A percentile compares a stretch with the other conserved stretches of the same genome.
phyloP scores from a whole-genome alignment of 345 rosid species.

The Corchorus olitorius region DNA sequence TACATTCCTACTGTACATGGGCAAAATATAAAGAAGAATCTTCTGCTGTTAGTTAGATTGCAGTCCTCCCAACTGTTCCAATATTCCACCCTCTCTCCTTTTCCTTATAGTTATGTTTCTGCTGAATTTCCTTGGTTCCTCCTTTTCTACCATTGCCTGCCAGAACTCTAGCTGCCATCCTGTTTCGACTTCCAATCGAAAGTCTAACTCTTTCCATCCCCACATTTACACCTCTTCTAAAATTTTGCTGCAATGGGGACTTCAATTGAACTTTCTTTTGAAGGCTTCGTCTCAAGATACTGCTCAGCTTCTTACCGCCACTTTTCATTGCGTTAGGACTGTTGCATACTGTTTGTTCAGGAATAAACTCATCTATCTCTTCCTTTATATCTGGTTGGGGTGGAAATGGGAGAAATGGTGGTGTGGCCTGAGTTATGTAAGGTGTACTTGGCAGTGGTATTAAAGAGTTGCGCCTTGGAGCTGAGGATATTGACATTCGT shows the following conservation, averaged over 20 bases:
- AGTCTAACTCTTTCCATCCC: constrained; percentile 85
- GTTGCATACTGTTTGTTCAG: constrained; percentile 45
- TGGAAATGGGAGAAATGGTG: constrained; percentile 32
- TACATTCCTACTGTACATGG: background rate
- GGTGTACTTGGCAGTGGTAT: constrained; percentile 59
- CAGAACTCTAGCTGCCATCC: constrained; percentile 58
- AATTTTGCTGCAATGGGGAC: constrained; percentile 63
- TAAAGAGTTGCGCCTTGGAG: constrained; percentile 75
- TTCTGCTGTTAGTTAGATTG: constrained; percentile 29
- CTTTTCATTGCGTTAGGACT: constrained; percentile 59
- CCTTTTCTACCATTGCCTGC: constrained; percentile 59
- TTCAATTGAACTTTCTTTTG: constrained; percentile 61
- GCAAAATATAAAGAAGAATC: background rate
- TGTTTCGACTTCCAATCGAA: constrained; percentile 86
- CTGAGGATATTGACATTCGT: constrained; percentile 44
- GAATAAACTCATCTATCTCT: constrained; percentile 42
- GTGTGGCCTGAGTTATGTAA: constrained; percentile 29
- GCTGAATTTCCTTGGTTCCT: constrained; percentile 57
- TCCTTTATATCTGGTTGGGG: constrained; percentile 36
- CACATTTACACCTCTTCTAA: constrained; percentile 75
- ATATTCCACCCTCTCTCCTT: constrained; percentile 81
- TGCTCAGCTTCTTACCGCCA: constrained; percentile 56
- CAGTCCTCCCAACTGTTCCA: constrained; percentile 39
- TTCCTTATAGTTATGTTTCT: constrained; percentile 56
- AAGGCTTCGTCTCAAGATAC: constrained; percentile 67